These are phyloP conservation scores for Raffaelea arxii DNA, from an alignment of 2,329 filamentous ascomycete genomes.

Conservation along the genomic window DNA sequence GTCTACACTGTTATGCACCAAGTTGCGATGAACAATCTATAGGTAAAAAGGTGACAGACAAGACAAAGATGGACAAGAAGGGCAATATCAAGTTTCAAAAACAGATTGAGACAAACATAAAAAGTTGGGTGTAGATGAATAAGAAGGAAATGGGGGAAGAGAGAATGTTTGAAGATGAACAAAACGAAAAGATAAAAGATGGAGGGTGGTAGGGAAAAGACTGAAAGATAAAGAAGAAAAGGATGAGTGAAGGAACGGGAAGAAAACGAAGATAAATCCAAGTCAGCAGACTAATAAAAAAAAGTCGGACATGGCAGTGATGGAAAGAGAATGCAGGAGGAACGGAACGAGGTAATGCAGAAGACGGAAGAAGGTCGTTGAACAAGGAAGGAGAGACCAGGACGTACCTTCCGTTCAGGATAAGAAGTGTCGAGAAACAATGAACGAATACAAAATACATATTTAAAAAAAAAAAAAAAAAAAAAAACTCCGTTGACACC, in stretches of 20 bases:
- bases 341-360: neutral
- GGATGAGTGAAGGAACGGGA: neutral
- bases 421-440: too few species aligned
- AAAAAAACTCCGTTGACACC: too few species aligned
- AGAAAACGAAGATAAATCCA: neutral
- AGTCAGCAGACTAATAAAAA: neutral
- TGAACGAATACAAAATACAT: too few species aligned
- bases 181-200: neutral
- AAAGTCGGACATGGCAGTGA: neutral
- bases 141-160: neutral
- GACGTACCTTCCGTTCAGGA: neutral
- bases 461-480: too few species aligned
- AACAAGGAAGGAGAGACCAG: neutral
- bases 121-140: too few species aligned
- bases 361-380: neutral
- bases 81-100: too few species aligned
- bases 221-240: neutral
- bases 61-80: too few species aligned
- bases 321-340: neutral
- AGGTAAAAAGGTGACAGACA: too few species aligned
- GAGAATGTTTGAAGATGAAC: neutral
- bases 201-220: neutral
- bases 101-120: too few species aligned
- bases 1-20: too few species aligned
- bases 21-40: too few species aligned